Base-by-base conservation (phyloP, 805 yeast species). In the Suhomyces faveliae region DNA sequence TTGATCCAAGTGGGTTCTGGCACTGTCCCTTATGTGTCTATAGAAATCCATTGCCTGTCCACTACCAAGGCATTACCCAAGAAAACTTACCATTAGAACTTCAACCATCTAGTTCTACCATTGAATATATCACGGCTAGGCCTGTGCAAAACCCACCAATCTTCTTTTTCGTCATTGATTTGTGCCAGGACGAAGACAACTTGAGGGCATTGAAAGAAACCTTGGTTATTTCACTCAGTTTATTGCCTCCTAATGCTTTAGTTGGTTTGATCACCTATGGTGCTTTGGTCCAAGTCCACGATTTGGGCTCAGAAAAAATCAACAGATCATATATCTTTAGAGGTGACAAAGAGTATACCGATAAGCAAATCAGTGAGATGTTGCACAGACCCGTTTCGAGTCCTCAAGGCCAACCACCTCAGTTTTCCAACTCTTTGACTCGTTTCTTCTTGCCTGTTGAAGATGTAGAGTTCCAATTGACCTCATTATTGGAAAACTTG, bases 251-350 rank as follows among this genome's bases (percentile, higher is more conserved):
- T 37, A 89, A 91, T 58, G 88, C 96, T 2, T 75, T 90, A 45
- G 82, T 91, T 47, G 97, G 97, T 39, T 77, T 91, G 58, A 80
- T 91, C 61, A 89, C 97, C 11, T 88, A 74, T 61, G 97, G 96
- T 46, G 88, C 95, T 23, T 90, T 87, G 73, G 91, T 90, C 42
- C 91, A 88, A 61, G 86, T 92, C 43, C 95, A 91, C 68, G 96
- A 90, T 66, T 73, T 90, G 50, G 69, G 68, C 29, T 81, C 85
- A 12, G 79, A 81, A 42, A 77, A 80, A 19, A 80, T 89, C 63
- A 80, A 80, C 58, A 87, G 86, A 67, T 82, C 87, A 50, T 87
- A 80, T 62, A 87, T 89, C 20, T 92, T 91, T 70, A 82, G 96
- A 59, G 97, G 97, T 50, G 87, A 84, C 63, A 85, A 88, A 64